Percentiles rank a stretch among this genome's conserved stretches.
Evolutionary conservation across 768 basidiomycete genomes (phyloP).

Genomic region (Calocera cornea): DNA sequence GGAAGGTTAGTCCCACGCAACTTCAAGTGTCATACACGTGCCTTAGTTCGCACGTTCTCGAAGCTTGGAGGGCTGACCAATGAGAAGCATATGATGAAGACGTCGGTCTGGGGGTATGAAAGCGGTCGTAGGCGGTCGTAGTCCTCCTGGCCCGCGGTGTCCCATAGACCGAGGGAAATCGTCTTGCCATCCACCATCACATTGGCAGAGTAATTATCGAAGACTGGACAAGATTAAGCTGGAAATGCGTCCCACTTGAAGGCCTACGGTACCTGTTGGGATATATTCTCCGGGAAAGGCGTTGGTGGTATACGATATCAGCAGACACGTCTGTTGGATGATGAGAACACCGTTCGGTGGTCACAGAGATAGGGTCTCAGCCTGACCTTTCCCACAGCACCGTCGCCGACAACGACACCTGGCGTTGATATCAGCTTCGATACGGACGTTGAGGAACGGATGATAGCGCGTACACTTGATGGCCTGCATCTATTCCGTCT

Average conservation of each 20-base stretch:
- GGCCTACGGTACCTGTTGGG: constrained; percentile 58
- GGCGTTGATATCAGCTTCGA: constrained; percentile 16
- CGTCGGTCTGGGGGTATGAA: constrained; percentile 97
- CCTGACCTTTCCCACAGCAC: constrained; percentile 91
- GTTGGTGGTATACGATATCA: constrained; percentile 99
- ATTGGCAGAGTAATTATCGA: constrained; percentile 97
- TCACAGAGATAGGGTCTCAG: background rate
- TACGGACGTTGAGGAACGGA: constrained; percentile 20
- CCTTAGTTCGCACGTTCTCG: constrained; percentile 98
- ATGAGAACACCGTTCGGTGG: constrained; percentile 15
- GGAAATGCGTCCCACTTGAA: background rate
- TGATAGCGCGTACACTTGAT: constrained; percentile 62
- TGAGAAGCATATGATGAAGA: constrained; percentile 98
- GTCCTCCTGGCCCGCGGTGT: constrained; percentile 99
- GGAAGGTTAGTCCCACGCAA: background rate
- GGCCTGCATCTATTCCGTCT: constrained; percentile 50
- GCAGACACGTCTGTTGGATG: constrained; percentile 70
- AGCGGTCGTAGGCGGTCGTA: constrained; percentile 95
- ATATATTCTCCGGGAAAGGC: constrained; percentile 88
- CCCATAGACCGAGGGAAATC: constrained; percentile 95
- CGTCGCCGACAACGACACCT: constrained; percentile 98
- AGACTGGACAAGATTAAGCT: constrained; percentile 40
- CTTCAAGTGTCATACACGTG: constrained; percentile 26
- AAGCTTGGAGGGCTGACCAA: constrained; percentile 95
- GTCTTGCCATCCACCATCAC: constrained; percentile 99